Conservation (phyloP, 768 basidiomycete species). For the Boletus coccyginus region DNA sequence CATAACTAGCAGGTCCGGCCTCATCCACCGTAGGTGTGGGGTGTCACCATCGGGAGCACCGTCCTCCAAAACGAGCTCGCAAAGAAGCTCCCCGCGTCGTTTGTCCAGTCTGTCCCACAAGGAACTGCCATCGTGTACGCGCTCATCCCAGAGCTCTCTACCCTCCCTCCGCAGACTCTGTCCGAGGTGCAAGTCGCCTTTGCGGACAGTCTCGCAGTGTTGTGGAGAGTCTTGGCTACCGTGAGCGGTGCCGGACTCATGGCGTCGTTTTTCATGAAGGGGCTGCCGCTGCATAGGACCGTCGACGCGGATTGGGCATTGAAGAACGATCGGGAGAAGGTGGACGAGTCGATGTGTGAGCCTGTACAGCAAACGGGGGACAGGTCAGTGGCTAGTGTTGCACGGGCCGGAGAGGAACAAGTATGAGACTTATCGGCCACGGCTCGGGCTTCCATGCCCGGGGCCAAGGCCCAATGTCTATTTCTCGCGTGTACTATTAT, state of each 20-base stretch:
- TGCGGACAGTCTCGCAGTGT: slow-evolving; percentile 33
- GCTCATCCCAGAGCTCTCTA: slow-evolving; percentile 41
- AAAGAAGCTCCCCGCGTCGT: slow-evolving; percentile 38
- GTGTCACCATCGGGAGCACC: slow-evolving; percentile 45
- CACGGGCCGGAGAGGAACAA: background rate
- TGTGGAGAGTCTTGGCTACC: slow-evolving; percentile 45
- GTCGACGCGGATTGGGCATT: background rate
- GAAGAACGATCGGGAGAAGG: background rate
- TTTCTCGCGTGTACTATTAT: background rate
- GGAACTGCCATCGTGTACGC: slow-evolving; percentile 44
- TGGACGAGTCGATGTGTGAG: background rate
- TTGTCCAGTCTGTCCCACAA: slow-evolving; percentile 33
- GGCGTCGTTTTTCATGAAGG: slow-evolving; percentile 1
- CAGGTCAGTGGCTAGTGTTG: too few relatives aligned
- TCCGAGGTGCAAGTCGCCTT: slow-evolving; percentile 41
- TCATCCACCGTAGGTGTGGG: slow-evolving; percentile 39
- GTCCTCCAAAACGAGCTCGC: slow-evolving; percentile 50
- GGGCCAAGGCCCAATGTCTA: background rate
- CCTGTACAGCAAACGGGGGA: background rate
- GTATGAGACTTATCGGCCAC: background rate
- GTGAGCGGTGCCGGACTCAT: slow-evolving; percentile 19
- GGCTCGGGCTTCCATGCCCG: background rate
- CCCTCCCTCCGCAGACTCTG: slow-evolving; percentile 33
- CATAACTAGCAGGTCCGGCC: background rate
- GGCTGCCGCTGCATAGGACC: background rate